phyloP scores from a whole-genome alignment of 1,139 yeast genomes.

The Ogataea hybrid region DNA sequence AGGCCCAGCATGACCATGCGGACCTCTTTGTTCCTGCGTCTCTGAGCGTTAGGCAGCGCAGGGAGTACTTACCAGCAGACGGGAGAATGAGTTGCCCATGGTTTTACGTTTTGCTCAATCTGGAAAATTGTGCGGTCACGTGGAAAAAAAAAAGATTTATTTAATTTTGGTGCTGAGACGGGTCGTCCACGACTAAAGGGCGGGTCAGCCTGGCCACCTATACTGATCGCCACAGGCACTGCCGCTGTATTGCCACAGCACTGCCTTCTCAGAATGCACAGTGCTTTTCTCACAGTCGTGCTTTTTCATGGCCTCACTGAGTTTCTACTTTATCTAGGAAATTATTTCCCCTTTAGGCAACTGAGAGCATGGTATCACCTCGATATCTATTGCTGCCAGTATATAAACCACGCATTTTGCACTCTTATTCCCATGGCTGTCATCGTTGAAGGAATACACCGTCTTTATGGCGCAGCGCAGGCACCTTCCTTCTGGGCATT shows the following conservation, averaged over 20 bases:
- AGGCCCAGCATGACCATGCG: conserved; percentile 88
- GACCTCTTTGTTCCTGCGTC: conserved; percentile 42
- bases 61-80: conserved; percentile 18
- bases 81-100: conserved; percentile 25
- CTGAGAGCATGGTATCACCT: conserved; percentile 14
- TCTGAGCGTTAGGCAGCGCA: conserved; percentile 9
- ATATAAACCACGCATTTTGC: not conserved
- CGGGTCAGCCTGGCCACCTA: not conserved
- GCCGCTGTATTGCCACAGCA: too few species aligned
- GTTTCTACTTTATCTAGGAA: conserved; percentile 10
- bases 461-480: conserved; percentile 2
- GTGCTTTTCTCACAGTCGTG: too few species aligned
- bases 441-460: conserved; percentile 4
- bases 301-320: too few species aligned
- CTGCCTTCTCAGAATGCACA: too few species aligned
- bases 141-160: not conserved
- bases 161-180: too few species aligned
- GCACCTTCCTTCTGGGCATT: conserved; percentile 1
- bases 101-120: not conserved
- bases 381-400: not conserved
- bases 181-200: too few species aligned
- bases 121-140: conserved; percentile 2
- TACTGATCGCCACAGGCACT: too few species aligned
- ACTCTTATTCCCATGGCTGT: conserved; percentile 6
- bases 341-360: conserved; percentile 19